phyloP scores from a whole-genome alignment of 257 asterid species.

The Solanum dulcamara region DNA sequence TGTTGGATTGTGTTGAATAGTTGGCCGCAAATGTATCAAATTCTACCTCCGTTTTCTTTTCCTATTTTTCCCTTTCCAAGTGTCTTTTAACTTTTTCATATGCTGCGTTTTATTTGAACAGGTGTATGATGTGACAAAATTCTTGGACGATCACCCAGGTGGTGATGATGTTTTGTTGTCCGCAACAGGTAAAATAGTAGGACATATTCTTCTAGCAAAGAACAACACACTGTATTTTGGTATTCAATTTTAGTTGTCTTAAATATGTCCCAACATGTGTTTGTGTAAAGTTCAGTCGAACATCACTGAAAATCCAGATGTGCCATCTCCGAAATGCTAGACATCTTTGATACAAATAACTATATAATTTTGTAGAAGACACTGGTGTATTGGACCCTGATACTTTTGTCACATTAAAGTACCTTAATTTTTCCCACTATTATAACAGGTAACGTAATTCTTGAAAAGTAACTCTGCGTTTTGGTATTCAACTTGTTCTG shows the following conservation, averaged over 20 bases:
- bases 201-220: neutral
- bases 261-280: neutral
- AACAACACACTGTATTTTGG: neutral
- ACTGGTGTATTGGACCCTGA: neutral
- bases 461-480: neutral
- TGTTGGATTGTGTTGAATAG: neutral
- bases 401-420: neutral
- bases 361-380: neutral
- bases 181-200: constrained; percentile 40
- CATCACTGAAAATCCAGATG: neutral
- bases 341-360: neutral
- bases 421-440: neutral
- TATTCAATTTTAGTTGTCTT: neutral
- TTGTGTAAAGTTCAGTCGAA: neutral
- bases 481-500: neutral
- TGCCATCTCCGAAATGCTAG: neutral
- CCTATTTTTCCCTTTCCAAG: neutral
- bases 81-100: neutral
- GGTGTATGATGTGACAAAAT: constrained; percentile 78
- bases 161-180: constrained; percentile 80
- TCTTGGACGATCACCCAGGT: constrained; percentile 89
- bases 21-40: neutral
- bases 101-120: constrained; percentile 1
- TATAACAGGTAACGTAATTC: constrained; percentile 27
- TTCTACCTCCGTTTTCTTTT: neutral